Evolutionary conservation across 805 yeast species (phyloP).

Genomic region (Spathaspora girioi): DNA sequence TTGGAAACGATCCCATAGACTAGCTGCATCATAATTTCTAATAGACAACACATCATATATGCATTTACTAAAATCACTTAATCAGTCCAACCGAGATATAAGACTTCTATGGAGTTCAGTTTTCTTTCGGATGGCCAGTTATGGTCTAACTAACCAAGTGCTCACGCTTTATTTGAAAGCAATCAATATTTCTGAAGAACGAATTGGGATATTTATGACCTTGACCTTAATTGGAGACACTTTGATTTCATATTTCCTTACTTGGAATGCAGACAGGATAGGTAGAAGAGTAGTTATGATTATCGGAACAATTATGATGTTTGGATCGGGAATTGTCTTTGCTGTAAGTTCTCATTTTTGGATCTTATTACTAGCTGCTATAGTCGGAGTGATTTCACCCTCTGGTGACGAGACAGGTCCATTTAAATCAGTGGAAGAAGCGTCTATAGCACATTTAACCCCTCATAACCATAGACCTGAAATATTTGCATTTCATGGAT

Average conservation of each 20-base stretch:
- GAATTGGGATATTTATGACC: conserved; percentile 79
- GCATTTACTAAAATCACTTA: conserved; percentile 34
- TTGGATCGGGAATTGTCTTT: conserved; percentile 61
- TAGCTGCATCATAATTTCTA: background rate
- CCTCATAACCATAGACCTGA: conserved; percentile 62
- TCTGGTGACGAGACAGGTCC: conserved; percentile 92
- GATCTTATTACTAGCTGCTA: conserved; percentile 64
- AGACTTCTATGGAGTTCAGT: conserved; percentile 65
- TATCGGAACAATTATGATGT: conserved; percentile 66
- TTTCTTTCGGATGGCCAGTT: conserved; percentile 67
- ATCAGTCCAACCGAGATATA: conserved; percentile 48
- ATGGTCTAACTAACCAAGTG: conserved; percentile 77
- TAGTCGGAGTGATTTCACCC: conserved; percentile 83
- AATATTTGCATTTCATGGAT: conserved; percentile 70
- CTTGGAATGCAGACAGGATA: conserved; percentile 71
- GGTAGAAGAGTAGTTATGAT: conserved; percentile 68
- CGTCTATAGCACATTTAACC: conserved; percentile 76
- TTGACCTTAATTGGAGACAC: conserved; percentile 79
- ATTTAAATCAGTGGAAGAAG: conserved; percentile 80
- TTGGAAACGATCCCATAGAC: background rate
- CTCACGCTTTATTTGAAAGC: conserved; percentile 62
- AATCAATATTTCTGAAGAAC: conserved; percentile 50
- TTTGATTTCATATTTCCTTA: conserved; percentile 59
- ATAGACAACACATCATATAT: conserved; percentile 9
- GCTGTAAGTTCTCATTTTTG: conserved; percentile 51